phyloP scores from a whole-genome alignment of 305 asterid genomes.

The Striga hermonthica region DNA sequence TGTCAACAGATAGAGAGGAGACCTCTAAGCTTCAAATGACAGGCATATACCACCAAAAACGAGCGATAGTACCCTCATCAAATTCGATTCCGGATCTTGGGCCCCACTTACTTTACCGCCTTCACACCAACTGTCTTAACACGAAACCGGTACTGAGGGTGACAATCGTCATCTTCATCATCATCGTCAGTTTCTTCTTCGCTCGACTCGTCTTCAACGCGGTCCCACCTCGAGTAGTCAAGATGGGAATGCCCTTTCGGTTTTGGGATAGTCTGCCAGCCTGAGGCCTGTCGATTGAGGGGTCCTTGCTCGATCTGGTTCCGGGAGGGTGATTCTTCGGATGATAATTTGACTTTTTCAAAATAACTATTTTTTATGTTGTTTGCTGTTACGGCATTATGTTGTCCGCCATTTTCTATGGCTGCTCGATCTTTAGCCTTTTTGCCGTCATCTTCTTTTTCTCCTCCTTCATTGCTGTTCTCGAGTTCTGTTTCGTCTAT shows the following conservation, averaged over 20 bases:
- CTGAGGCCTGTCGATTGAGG: conserved; percentile 41
- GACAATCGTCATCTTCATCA: conserved; percentile 53
- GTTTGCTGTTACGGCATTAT: background rate
- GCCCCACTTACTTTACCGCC: conserved; percentile 32
- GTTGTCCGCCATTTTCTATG: conserved; percentile 19
- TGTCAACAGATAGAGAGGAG: no score
- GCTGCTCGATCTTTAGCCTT: background rate
- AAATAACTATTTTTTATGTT: conserved; percentile 10
- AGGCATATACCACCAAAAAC: no score
- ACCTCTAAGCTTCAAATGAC: no score
- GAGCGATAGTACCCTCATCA: no score
- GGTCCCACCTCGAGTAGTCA: conserved; percentile 95
- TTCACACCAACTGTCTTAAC: conserved; percentile 41
- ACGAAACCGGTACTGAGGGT: conserved; percentile 74
- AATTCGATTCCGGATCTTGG: background rate
- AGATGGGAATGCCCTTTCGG: conserved; percentile 92
- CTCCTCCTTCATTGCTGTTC: conserved; percentile 27
- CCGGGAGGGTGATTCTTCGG: conserved; percentile 26
- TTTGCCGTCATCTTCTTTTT: background rate
- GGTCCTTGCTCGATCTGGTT: conserved; percentile 32
- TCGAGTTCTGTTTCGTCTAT: conserved; percentile 34
- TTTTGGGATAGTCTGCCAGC: conserved; percentile 76
- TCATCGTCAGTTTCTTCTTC: conserved; percentile 64
- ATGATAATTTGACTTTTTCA: conserved; percentile 5
- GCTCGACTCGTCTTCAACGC: conserved; percentile 75